Evolutionary conservation across 257 asterid genomes (phyloP), one percentile per base, ranked within the genome.

Genomic region (Capsicum pubescens): DNA sequence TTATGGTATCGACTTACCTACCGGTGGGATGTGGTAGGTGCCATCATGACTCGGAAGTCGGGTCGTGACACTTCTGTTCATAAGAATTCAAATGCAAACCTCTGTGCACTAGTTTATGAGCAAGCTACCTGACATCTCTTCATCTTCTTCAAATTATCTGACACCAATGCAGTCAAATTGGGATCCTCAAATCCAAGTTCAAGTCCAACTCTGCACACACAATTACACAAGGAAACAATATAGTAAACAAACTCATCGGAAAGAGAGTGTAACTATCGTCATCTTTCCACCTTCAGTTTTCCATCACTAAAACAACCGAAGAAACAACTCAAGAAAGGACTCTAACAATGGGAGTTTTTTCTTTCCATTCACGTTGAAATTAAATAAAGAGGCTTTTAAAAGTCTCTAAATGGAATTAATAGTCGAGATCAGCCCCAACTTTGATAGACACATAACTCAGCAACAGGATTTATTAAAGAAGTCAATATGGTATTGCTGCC

Each of bases 101-200:
- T 52, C 81, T 14, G 9, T 42, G 84, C 78, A 85, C 15, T 12
- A 26, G 76, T 56, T 82, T 82, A 96, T 85, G 89, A 74, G 57
- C 99, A 93, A 82, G 93, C 50, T 77, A 93, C 86, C 90, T 93
- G 97, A 78, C 97, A 90, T 83, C 88, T 86, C 86, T 91, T 95
- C 44, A 90, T 92, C 89, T 88, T 92, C 86, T 93, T 98, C 93
- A 97, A 87, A 88, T 97, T 93, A 61, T 90, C 90, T 0, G 96
- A 90, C 59, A 97, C 98, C 87, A 68, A 78, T 26, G 91, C 89
- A 2, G 97, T 97, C 86, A 97, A 83, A 87, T 91, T 97, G 6
- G 97, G 98, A 88, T 97, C 98, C 89, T 93, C 99, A 78, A 85
- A 92, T 57, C 97, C 97, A 19, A 93, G 95, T 86, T 93, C 98